Evolutionary conservation across 2,329 filamentous ascomycete genomes (phyloP).

Genomic region (Cryphonectria carpinicola): DNA sequence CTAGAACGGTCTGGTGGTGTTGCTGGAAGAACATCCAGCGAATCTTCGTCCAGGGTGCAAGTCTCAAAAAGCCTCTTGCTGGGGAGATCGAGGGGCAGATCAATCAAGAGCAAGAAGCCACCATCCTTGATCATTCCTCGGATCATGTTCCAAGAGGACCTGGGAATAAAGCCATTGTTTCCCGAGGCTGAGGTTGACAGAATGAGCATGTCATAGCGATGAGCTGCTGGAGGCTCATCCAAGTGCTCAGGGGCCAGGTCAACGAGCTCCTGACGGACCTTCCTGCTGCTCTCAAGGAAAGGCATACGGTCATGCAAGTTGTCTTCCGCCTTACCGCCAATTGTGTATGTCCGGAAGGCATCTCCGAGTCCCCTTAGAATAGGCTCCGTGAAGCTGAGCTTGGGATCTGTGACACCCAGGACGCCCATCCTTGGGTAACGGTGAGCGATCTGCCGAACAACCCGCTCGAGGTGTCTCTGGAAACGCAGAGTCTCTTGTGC

Average conservation of each 20-base stretch:
- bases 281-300: constrained; percentile 22
- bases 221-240: constrained; percentile 22
- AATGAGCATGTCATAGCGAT: constrained; percentile 36
- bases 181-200: constrained; percentile 34
- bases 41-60: constrained; percentile 11
- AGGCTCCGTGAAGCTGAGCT: constrained; percentile 37
- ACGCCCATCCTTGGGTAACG: constrained; percentile 45
- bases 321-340: constrained; percentile 32
- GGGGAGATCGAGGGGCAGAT: constrained; percentile 32
- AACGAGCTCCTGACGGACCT: constrained; percentile 30
- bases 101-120: constrained; percentile 39
- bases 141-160: constrained; percentile 28
- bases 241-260: constrained; percentile 30
- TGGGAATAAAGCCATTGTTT: constrained; percentile 1
- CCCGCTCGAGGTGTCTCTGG: constrained; percentile 39
- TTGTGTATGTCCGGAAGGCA: constrained; percentile 39
- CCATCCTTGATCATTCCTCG: constrained; percentile 36
- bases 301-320: constrained; percentile 31
- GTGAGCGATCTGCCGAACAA: constrained; percentile 44
- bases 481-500: constrained; percentile 38
- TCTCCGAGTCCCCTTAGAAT: constrained; percentile 39
- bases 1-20: constrained; percentile 42
- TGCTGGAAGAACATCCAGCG: not conserved
- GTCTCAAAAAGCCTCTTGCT: constrained; percentile 32
- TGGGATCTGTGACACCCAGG: constrained; percentile 41